phyloP scores from a whole-genome alignment of 306 rosid species.

The Ammopiptanthus mongolicus region DNA sequence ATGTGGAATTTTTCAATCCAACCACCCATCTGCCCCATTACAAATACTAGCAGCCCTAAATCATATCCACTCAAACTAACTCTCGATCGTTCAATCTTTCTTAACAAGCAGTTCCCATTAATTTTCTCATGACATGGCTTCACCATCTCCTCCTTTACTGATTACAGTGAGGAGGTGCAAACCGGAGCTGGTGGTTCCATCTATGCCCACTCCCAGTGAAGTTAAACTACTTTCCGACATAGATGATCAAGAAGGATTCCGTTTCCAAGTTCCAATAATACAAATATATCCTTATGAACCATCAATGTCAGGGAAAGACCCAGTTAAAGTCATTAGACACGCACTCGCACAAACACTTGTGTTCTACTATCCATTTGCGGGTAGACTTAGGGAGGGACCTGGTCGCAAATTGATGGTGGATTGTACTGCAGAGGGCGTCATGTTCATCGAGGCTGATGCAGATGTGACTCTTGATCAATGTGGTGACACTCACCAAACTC shows the following conservation, averaged over 20 bases:
- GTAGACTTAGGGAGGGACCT: slow-evolving; percentile 15
- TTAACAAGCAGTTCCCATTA: no score
- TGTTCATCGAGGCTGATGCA: slow-evolving; percentile 43
- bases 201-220: slow-evolving; percentile 20
- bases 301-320: slow-evolving; percentile 15
- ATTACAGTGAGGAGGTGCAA: slow-evolving; percentile 11
- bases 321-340: neutral
- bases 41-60: no score
- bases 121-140: neutral
- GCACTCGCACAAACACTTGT: slow-evolving; percentile 19
- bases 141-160: neutral
- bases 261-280: neutral
- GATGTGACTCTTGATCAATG: slow-evolving; percentile 34
- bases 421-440: slow-evolving; percentile 44
- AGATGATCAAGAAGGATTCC: slow-evolving; percentile 17
- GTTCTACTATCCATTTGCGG: slow-evolving; percentile 25
- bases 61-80: no score
- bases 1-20: no score
- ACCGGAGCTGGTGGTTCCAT: slow-evolving; percentile 24
- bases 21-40: no score
- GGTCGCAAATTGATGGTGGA: slow-evolving; percentile 28
- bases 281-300: neutral
- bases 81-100: no score
- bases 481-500: slow-evolving; percentile 36
- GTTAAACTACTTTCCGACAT: slow-evolving; percentile 23